Conservation (phyloP, 306 rosid genomes). For the Prunus mira region DNA sequence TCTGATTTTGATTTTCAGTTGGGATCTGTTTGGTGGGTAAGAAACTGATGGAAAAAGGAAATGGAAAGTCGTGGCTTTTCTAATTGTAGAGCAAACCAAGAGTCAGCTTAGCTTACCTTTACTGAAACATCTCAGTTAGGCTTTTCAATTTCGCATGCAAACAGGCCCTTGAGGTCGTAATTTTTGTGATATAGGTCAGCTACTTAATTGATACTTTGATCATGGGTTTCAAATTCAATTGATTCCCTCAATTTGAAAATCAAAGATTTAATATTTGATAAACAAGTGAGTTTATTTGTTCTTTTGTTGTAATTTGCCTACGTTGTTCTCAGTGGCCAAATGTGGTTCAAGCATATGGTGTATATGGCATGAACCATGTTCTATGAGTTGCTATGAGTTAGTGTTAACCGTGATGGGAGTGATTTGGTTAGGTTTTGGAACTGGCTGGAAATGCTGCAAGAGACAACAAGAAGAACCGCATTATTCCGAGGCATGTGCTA, state of each 20-base stretch:
- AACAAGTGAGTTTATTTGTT: too few species aligned
- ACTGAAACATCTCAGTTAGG: too few species aligned
- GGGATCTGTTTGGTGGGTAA: neutral
- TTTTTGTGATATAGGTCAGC: neutral
- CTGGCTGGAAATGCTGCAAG: conserved; percentile 57
- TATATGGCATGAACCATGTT: neutral
- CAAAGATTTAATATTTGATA: neutral
- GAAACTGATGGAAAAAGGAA: neutral
- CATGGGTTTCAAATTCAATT: neutral
- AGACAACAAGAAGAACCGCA: conserved; percentile 47
- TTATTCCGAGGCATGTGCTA: conserved; percentile 43
- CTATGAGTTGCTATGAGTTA: neutral
- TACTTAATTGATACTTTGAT: neutral
- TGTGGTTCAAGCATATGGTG: neutral
- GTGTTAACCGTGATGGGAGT: neutral
- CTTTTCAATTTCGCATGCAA: neutral
- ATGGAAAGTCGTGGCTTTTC: neutral
- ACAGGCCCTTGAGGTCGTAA: neutral
- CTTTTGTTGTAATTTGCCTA: neutral
- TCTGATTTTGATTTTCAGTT: neutral
- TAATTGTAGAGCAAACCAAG: neutral
- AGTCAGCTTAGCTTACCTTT: neutral
- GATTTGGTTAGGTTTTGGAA: conserved; percentile 43
- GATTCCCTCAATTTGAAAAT: neutral
- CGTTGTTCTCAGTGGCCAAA: neutral